Percentiles rank a stretch among this genome's conserved stretches.
These are phyloP conservation scores for Leishmania mexicana DNA, from an alignment of 208 protist genomes.

Conservation along the genomic window DNA sequence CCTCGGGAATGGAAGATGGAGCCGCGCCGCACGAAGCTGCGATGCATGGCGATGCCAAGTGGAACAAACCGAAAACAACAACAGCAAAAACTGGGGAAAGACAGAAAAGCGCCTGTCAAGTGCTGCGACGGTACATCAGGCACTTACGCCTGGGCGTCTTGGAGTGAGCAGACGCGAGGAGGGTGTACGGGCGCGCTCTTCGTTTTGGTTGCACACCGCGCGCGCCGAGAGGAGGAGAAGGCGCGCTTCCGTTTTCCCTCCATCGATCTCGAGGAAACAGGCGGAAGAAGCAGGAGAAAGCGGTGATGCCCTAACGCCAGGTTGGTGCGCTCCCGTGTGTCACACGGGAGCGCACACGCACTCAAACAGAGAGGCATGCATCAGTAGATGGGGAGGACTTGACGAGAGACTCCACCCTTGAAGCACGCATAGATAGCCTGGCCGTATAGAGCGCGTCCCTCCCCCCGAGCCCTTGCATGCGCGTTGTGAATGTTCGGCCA, in stretches of 20 bases:
- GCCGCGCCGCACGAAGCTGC: neutral
- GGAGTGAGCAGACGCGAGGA: too few species aligned
- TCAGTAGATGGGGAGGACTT: neutral
- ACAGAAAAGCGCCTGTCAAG: neutral
- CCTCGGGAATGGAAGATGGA: constrained; percentile 35
- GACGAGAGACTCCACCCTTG: neutral
- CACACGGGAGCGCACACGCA: neutral
- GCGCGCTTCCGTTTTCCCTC: neutral
- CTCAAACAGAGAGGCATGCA: neutral
- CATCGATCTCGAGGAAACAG: neutral
- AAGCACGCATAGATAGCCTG: neutral
- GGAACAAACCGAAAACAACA: neutral
- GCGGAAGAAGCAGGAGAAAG: neutral
- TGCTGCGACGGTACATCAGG: neutral
- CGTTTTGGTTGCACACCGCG: neutral
- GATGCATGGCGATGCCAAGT: constrained; percentile 5
- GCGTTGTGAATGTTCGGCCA: neutral
- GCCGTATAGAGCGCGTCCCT: neutral
- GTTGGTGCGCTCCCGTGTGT: neutral
- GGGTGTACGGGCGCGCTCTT: neutral
- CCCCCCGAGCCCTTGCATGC: neutral
- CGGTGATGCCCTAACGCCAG: neutral
- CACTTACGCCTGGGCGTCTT: neutral
- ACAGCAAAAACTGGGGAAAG: neutral
- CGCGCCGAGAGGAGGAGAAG: neutral